Conservation (phyloP, 805 yeast species). For the Hanseniaspora thailandica region DNA sequence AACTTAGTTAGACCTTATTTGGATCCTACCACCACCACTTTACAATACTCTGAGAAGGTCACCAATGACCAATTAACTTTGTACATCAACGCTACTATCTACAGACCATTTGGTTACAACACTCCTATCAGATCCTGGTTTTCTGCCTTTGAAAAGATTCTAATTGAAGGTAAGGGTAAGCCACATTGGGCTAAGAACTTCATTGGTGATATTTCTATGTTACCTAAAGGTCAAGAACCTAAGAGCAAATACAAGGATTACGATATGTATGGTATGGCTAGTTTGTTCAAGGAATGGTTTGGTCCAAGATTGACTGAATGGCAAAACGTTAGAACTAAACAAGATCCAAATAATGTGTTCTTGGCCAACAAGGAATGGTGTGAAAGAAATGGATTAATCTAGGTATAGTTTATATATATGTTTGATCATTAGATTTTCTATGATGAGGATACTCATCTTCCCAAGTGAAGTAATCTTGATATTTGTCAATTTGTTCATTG, state of each 20-base stretch:
- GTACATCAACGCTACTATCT: constrained; percentile 87
- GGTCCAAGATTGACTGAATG: constrained; percentile 55
- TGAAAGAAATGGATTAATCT: constrained; percentile 49
- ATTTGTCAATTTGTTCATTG: constrained; percentile 4
- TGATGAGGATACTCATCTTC: constrained; percentile 10
- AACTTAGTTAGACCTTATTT: constrained; percentile 69
- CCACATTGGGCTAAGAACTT: constrained; percentile 99
- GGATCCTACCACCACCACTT: constrained; percentile 59
- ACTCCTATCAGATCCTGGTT: constrained; percentile 74
- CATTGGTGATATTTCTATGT: constrained; percentile 42
- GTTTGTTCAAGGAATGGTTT: constrained; percentile 63
- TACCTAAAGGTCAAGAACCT: constrained; percentile 24
- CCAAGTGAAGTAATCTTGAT: constrained; percentile 5
- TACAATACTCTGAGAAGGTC: constrained; percentile 40
- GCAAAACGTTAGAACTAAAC: constrained; percentile 49
- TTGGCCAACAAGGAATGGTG: constrained; percentile 73
- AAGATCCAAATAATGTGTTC: constrained; percentile 76
- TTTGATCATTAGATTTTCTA: background rate
- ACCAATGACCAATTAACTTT: constrained; percentile 69
- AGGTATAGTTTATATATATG: background rate
- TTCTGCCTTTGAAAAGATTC: constrained; percentile 63
- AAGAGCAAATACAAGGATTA: constrained; percentile 41
- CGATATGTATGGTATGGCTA: constrained; percentile 70
- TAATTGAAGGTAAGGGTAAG: constrained; percentile 71
- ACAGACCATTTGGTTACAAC: constrained; percentile 75